These are phyloP conservation scores for Kwoniella sp. DNA, from an alignment of 768 basidiomycete species.

Conservation along the genomic window DNA sequence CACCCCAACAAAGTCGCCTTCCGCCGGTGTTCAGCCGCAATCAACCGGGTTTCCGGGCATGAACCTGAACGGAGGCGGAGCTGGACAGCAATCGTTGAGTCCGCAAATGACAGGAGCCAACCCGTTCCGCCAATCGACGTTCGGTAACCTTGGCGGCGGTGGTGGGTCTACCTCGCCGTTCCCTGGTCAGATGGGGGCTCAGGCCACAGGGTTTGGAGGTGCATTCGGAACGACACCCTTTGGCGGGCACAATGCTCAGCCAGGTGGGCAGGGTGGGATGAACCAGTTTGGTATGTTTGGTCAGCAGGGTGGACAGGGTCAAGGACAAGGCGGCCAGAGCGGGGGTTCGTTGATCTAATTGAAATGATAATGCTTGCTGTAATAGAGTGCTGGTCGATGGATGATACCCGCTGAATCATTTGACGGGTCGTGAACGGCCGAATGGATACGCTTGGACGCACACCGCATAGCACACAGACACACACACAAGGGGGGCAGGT, in stretches of 20 bases:
- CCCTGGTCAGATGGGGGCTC: neutral
- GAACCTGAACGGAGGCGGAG: neutral
- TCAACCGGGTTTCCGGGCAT: conserved; percentile 30
- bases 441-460: too few species aligned
- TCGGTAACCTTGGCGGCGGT: conserved; percentile 1
- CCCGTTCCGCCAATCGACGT: conserved; percentile 22
- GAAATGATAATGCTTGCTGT: neutral
- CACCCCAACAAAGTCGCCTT: neutral
- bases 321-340: conserved; percentile 3
- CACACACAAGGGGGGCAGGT: too few species aligned
- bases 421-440: too few species aligned
- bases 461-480: too few species aligned
- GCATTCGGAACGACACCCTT: conserved; percentile 31
- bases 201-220: conserved; percentile 14
- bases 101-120: conserved; percentile 21
- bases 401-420: too few species aligned
- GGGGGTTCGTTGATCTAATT: conserved; percentile 11
- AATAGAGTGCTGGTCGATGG: too few species aligned
- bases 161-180: neutral
- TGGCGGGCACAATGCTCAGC: conserved; percentile 19
- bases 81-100: neutral
- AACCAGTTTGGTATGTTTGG: conserved; percentile 22
- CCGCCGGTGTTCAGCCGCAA: conserved; percentile 15
- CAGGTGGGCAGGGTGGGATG: conserved; percentile 1
- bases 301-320: conserved; percentile 8